Base-by-base conservation (phyloP, 2,329 filamentous ascomycete species). In the Trichophyton benhamiae region DNA sequence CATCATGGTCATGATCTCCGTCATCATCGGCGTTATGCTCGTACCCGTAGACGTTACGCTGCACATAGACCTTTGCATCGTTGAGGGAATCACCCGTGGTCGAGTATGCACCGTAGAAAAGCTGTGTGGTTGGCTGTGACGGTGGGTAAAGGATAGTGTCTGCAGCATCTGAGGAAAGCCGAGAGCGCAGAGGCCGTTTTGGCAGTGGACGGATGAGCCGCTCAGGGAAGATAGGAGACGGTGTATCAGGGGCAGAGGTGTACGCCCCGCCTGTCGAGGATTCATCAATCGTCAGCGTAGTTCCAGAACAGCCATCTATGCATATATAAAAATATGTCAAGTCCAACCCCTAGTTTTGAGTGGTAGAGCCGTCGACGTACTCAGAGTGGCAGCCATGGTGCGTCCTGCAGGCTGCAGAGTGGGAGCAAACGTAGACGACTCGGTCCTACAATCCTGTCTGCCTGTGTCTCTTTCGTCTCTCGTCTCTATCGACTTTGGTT, bases 161-260 rank as follows among this genome's bases (percentile, higher is more conserved):
- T 61, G 88, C 90, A 68, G 88, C 86, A 72, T 95, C 89, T 63
- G 89, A 87, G 36, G 92, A 91, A 59, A 99, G 80, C 61, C 89
- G 86, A 72, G 94, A 91, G 68, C 91, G 89, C 60, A 99, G 82
- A 66, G 89, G 87, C 69, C 91, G 87, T 76, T 89, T 94, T 49
- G 94, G 94, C 63, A 99, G 79, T 61, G 94, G 94, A 71, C 91
- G 87, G 72, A 99, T 99, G 64, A 92, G 88, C 74, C 94, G 87
- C 72, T 95, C 89, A 66, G 90, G 90, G 72, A 89, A 95, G 69
- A 89, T 80, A 63, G 88, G 84, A 63, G 90, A 94, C 65, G 85
- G 81, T 63, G 87, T 87, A 79, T 96, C 90, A 67, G 78, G 76
- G 68, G 75, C 74, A 68, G 77, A 76, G 66, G 78, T 77, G 71